Base-by-base conservation (phyloP, 768 basidiomycete species). In the Russula vinacea region DNA sequence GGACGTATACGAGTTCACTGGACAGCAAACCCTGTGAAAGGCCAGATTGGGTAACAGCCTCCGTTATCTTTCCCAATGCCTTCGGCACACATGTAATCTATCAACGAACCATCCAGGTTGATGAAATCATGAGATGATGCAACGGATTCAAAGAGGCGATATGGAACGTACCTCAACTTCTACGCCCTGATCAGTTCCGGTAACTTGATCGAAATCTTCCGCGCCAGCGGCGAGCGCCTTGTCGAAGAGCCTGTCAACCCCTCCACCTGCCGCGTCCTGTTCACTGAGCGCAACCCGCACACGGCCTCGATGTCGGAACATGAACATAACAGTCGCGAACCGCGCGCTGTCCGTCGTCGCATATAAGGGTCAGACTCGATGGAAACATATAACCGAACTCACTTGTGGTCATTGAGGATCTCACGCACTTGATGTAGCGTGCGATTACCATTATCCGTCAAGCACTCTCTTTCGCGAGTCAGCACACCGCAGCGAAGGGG, bases 391-490 rank as follows among this genome's bases (percentile, higher is more conserved):
- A 11, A n/a, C 45, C 29, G 39, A 16, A 65, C 68, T 55, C 17
- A 69, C 68, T 64, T 67, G 54, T 69, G 68, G 14, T 42, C n/a
- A n/a, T 62, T 69, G 35, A 69, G 50, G 19, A 68, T 56, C 26
- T 67, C 62, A 49, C 60, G 66, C 37, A 67, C 24, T 44, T 63
- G 56, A 22, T 61, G 58, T 9, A 69, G 35, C 40, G 68, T 69
- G 33, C 68, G 68, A 16, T 67, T 67, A 5, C 39, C 50, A 3
- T 69, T 69, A 35, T 69, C 68, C 35, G 68, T 69, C 60, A 69
- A 33, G 57, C 62, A 67, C 22, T 68, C 68, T 56, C 66, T 69
- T 61, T 61, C 56, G 50, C 9, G 19, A 17, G 24, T 64, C 57
- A 64, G 56, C 35, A 44, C 33, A 3, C 3, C 8, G 17, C 35